Evolutionary conservation across 805 yeast genomes (phyloP), one percentile per base, ranked within the genome.

Genomic region (Kuraishia molischiana): DNA sequence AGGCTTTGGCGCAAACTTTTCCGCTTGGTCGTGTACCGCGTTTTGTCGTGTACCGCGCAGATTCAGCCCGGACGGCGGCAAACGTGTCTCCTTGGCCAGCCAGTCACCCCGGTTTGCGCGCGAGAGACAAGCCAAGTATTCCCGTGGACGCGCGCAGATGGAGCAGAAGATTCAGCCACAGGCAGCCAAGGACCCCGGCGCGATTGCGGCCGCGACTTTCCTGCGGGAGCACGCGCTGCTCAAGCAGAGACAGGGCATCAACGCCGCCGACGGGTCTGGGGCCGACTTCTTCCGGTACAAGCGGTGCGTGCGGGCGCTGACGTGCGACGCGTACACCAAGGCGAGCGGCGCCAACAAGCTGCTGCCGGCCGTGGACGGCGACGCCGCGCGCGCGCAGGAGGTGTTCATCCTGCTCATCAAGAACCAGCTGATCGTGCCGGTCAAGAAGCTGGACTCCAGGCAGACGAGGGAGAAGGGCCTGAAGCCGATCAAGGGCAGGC

Each of bases 261-360:
- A 52, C 38, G 57, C 79, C n/a, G 64, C 79, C 38, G 79, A 80
- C 49, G 78, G 81, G 39, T 73, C 73, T 44, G 77, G 77, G 35
- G 71, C 75, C 26, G 95, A 85, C 41, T 87, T 92, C 58, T 92
- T 90, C 71, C 70, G 95, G 47, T 82, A 69, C 57, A 90, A 90
- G 58, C 74, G 98, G 50, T 81, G 85, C 32, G 62, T 75, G 11
- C 67, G 97, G 46, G 95, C 94, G 1, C 67, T 90, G 40, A 61
- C 76, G 26, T 75, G 86, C 38, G 80, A 74, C 2, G 89, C 80
- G 33, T 92, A 86, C 59, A 67, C 69, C 24, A 47, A 56, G 50
- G 44, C 72, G 64, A 44, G 73, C 71, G 37, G 47, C 62, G 38
- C 69, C 67, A 41, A 74, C 75, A 38, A 62, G 51, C 33, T 36